Base-by-base conservation (phyloP, 768 basidiomycete species). In the Auricularia sp. region DNA sequence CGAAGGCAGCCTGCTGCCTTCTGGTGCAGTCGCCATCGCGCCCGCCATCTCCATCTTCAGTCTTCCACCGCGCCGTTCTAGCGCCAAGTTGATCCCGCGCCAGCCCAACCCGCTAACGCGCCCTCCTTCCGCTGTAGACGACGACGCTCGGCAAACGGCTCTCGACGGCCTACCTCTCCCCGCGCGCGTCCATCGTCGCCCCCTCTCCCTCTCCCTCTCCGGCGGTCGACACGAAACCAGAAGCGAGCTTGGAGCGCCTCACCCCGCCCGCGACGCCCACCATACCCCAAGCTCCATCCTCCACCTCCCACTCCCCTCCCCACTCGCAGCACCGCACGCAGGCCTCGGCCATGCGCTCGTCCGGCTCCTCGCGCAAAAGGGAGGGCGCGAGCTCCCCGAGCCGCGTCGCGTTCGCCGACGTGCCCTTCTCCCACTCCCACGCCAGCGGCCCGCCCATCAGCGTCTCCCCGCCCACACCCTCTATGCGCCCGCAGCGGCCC, bases 221-320 rank as follows among this genome's bases (percentile, higher is more conserved):
- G 3, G 60, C 16, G 0, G 33, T 8, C 18, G 33, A n/a, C 14
- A 61, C 21, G n/a, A 29, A 47, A 12, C 11, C 61, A 34, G 43
- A 11, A 10, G 39, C 36, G 43, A n/a, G 12, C 16, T 23, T n/a
- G 18, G 36, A 44, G 47, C 47, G 16, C 34, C 39, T 35, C 21
- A 58, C 42, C 21, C 64, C 21, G 42, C 56, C 59, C 59, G 64
- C 58, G 23, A 42, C 61, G 21, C 47, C 29, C 34, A 42, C 36
- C 63, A 47, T 18, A 6, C 53, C n/a, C 14, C 51, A 23, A 35
- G 53, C 35, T 42, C 63, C 6, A 3, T 35, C n/a, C 33, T 29
- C 29, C 47, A 18, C 47, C 47, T 59, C 23, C 29, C 23, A 59
- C 75, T 87, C 39, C 87, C 91, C 73, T 81, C 85, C 74, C 74